Base-by-base conservation (phyloP, 2,329 filamentous ascomycete species). In the Aspergillus quadricinctus region DNA sequence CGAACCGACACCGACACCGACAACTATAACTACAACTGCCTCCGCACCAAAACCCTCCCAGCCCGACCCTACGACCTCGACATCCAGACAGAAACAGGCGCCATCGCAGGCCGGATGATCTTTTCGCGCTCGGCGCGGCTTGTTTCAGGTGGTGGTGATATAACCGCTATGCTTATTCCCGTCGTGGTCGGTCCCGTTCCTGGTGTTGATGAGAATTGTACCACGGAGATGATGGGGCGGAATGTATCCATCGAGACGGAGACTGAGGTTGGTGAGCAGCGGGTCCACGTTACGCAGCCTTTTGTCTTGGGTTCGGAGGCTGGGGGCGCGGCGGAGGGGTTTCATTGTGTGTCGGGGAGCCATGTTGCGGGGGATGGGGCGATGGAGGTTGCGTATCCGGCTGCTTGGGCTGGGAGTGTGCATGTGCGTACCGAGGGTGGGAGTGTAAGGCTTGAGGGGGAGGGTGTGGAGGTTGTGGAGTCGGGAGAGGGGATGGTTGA, bases 111-210 rank as follows among this genome's bases (percentile, higher is more conserved):
- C 75, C 72, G 75, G 51, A 71, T 83, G 5, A 77, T 83, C 29
- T 72, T 79, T 1, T 37, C 31, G 31, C 72, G 76, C 25, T 77
- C 80, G 45, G 68, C 72, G 4, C 74, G 84, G 60, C 65, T 76
- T 25, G 72, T 73, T 3, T 78, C 81, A 0, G 71, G 70, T 49
- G 84, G 84, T 29, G 70, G 84, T 28, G 70, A 65, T 10, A 76
- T 86, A 45, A 75, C 71, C 19, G 78, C 81, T 9, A 77, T 72
- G 1, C 75, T 87, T 27, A 69, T 71, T 1, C 75, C 86, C 5
- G 14, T 37, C 1, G 3, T 86, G 5, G 31, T 37, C 1, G 17
- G 7, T 37, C 14, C 14, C 1, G 17, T 17, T 37, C 14, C 14
- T 37, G 31, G 6, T 17, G 14, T 37, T 37, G 14, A 5, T 0